Evolutionary conservation across 768 basidiomycete genomes (phyloP).

Genomic region (Leccinum uliginosum): DNA sequence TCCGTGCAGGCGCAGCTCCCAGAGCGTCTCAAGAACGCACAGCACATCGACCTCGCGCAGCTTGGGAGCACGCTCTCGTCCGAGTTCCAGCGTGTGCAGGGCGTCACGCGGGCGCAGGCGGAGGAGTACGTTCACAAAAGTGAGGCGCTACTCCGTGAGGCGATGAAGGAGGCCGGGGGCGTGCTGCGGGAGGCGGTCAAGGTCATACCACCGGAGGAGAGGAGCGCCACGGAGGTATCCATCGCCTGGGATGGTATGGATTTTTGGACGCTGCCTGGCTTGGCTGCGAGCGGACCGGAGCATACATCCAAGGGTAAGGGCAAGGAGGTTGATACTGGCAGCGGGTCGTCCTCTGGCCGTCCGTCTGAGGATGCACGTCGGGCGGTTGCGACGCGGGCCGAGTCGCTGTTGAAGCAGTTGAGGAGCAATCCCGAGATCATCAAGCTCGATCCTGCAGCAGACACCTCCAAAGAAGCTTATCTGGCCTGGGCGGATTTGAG

Average conservation of each 20-base stretch:
- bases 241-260: constrained; percentile 83
- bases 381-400: constrained; percentile 69
- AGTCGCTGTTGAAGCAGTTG: constrained; percentile 69
- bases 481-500: constrained; percentile 55
- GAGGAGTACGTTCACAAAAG: constrained; percentile 83
- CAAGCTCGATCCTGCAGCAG: constrained; percentile 67
- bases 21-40: constrained; percentile 58
- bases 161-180: constrained; percentile 76
- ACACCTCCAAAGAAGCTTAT: constrained; percentile 54
- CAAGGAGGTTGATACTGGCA: constrained; percentile 24
- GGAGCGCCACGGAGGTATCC: constrained; percentile 27
- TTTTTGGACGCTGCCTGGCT: constrained; percentile 70
- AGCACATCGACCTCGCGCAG: constrained; percentile 64
- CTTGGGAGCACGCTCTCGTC: constrained; percentile 57
- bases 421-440: constrained; percentile 73
- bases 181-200: constrained; percentile 87
- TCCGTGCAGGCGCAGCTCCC: constrained; percentile 67
- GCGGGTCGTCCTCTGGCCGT: constrained; percentile 25
- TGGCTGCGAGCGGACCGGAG: constrained; percentile 18
- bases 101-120: constrained; percentile 67
- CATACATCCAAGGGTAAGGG: constrained; percentile 33
- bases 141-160: constrained; percentile 59
- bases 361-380: constrained; percentile 39
- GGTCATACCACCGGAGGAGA: constrained; percentile 82
- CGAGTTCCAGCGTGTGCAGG: constrained; percentile 73